A percentile compares a stretch with the other conserved stretches of the same genome.
phyloP scores from a whole-genome alignment of 2,329 filamentous ascomycete genomes.

The Polychaeton citri region DNA sequence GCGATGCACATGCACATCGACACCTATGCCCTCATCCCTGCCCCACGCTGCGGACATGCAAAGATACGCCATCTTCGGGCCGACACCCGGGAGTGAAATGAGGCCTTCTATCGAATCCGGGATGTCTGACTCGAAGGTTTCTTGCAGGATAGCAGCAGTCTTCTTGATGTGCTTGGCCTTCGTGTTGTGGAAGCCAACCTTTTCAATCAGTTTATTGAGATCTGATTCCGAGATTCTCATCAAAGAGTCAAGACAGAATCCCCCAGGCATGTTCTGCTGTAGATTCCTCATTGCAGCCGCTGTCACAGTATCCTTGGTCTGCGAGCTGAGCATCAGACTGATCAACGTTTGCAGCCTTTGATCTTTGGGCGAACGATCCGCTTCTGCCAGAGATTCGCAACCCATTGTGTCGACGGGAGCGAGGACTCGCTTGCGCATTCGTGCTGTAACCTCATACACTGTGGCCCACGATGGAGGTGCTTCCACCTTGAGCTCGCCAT shows the following conservation, averaged over 20 bases:
- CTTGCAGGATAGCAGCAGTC: constrained; percentile 57
- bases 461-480: constrained; percentile 73
- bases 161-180: constrained; percentile 78
- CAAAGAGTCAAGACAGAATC: constrained; percentile 63
- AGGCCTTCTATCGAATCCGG: constrained; percentile 65
- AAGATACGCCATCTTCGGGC: constrained; percentile 89
- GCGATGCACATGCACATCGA: constrained; percentile 89
- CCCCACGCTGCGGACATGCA: constrained; percentile 69
- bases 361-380: constrained; percentile 36
- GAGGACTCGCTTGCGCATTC: constrained; percentile 58
- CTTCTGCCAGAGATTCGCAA: constrained; percentile 62
- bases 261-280: constrained; percentile 55
- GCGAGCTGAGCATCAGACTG: constrained; percentile 78
- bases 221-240: constrained; percentile 53
- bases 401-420: constrained; percentile 97
- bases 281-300: constrained; percentile 69
- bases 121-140: constrained; percentile 62
- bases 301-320: constrained; percentile 88
- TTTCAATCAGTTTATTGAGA: constrained; percentile 63
- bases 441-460: constrained; percentile 62
- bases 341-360: constrained; percentile 77
- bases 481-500: constrained; percentile 14
- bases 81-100: constrained; percentile 68
- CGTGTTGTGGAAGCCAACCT: constrained; percentile 89
- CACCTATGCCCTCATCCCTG: constrained; percentile 64